Conservation (phyloP, 2,329 filamentous ascomycete genomes). For the Keithomyces neogunnii region DNA sequence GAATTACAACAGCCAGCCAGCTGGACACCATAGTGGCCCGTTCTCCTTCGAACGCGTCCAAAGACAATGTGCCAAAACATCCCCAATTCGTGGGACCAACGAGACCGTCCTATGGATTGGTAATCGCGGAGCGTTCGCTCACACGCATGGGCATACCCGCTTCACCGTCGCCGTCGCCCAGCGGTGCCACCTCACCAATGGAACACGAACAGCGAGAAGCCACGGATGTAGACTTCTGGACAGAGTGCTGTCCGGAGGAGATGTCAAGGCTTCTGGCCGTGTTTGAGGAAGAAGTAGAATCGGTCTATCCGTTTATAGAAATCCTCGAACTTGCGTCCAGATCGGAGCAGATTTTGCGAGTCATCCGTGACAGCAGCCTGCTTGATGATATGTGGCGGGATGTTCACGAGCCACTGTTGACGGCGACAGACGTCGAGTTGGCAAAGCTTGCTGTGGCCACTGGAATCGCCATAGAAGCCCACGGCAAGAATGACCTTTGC, state of each 20-base stretch:
- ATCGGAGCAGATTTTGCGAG: constrained; percentile 17
- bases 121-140: constrained; percentile 26
- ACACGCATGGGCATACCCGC: constrained; percentile 25
- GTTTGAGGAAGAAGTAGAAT: constrained; percentile 31
- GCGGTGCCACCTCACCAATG: constrained; percentile 14
- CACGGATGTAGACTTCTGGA: constrained; percentile 15
- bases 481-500: constrained; percentile 20
- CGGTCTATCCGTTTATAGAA: constrained; percentile 26
- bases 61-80: constrained; percentile 18
- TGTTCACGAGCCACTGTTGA: neutral
- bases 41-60: constrained; percentile 11
- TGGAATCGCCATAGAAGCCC: constrained; percentile 22
- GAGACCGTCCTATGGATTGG: constrained; percentile 24
- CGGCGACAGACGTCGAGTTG: constrained; percentile 22
- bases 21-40: constrained; percentile 7
- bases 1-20: constrained; percentile 8
- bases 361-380: constrained; percentile 9
- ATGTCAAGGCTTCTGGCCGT: constrained; percentile 23
- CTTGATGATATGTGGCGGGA: neutral
- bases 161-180: constrained; percentile 16
- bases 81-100: constrained; percentile 29
- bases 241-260: constrained; percentile 15
- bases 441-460: constrained; percentile 25
- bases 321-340: constrained; percentile 17
- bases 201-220: constrained; percentile 6